Base-by-base conservation (phyloP, 257 asterid species). In the Przewalskia tangutica region DNA sequence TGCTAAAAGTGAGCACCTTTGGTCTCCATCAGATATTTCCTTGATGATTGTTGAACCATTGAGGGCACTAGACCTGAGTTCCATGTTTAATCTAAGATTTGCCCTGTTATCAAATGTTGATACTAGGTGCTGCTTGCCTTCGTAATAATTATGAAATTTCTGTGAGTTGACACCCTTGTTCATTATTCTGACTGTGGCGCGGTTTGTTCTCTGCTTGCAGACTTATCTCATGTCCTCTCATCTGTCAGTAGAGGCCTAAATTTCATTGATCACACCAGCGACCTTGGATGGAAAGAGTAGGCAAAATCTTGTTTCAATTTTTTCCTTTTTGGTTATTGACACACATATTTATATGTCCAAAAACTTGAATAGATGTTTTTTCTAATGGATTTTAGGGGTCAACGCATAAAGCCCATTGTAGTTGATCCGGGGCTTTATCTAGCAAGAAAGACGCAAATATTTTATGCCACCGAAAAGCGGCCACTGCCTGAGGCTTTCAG, bases 231-330 rank as follows among this genome's bases (percentile, higher is more conserved):
- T 85, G 99, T 90, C 83, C 93, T 96, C 97, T 93, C 97, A 56
- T 89, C 94, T 53, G 89, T 94, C 84, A 87, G 91, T 83, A 88
- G 99, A 89, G 98, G 92, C 86, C 85, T 94, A 85, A 96, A 94
- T 90, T 96, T 96, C 87, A 90, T 96, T 36, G 98, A 96, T 82
- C 99, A 96, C 90, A 86, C 97, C 38, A 89, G 98, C 87, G 97
- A 96, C 81, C 97, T 96, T 80, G 98, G 99, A 88, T 96, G 97
- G 97, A 96, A 96, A 96, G 97, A 88, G 99, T 96, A 91, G 84
- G 98, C 94, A 88, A 90, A 91, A 83, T 85, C 87, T 86, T 84
- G 82, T 89, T 81, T 27, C 87, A 80, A 6, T 51, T 82, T 40
- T 36, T 13, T 1, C 13, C 18, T 70, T 38, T 38, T 38, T 38